Percentiles rank a stretch among this genome's conserved stretches.
phyloP scores from a whole-genome alignment of 345 rosid species.

The Erodium maritimum region DNA sequence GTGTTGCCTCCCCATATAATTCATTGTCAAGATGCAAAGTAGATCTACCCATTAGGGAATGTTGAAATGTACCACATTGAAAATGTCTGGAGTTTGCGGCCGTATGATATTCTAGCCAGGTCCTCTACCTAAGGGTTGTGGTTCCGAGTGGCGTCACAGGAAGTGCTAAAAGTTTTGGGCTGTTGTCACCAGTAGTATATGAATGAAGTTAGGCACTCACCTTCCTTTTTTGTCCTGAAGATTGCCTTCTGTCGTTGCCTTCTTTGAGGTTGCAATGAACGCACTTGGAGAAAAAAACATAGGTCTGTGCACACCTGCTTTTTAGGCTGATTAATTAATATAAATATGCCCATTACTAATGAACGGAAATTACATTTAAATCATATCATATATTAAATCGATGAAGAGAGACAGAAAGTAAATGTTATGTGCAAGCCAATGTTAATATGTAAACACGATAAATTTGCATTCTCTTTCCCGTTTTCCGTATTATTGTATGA shows the following conservation, averaged over 20 bases:
- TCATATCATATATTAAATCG: not conserved
- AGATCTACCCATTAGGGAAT: too few species aligned
- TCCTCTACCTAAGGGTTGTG: too few species aligned
- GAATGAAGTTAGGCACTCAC: not conserved
- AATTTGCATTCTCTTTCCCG: not conserved
- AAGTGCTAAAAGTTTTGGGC: too few species aligned
- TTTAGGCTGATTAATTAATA: not conserved
- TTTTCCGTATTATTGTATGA: not conserved
- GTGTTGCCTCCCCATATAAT: too few species aligned
- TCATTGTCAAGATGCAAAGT: too few species aligned
- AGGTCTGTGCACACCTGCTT: not conserved
- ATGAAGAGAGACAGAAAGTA: not conserved
- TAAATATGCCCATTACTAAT: not conserved
- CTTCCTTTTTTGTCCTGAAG: not conserved
- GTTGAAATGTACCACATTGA: too few species aligned
- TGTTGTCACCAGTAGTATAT: too few species aligned
- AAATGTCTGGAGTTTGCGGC: too few species aligned
- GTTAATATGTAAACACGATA: not conserved
- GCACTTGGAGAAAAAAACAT: not conserved
- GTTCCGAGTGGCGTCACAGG: too few species aligned
- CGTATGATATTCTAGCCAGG: too few species aligned
- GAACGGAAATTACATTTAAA: not conserved
- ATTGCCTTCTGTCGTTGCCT: not conserved
- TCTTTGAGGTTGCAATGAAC: not conserved
- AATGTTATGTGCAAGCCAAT: not conserved